A percentile compares a stretch with the other conserved stretches of the same genome.
Conservation (phyloP, 2,329 filamentous ascomycete species). For the Pseudocercospora eumusae region DNA sequence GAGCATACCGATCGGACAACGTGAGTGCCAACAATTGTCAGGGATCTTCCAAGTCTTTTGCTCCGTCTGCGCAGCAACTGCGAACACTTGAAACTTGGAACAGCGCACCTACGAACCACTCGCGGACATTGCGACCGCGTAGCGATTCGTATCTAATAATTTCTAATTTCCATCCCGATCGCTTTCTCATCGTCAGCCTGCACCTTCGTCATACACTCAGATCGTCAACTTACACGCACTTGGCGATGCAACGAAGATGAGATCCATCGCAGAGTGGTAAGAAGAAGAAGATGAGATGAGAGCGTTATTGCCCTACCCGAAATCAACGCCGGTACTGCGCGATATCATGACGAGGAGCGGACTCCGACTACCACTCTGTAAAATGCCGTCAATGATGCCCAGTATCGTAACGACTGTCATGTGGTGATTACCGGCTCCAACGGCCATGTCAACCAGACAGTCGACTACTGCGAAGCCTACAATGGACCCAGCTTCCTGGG, state of each 20-base stretch:
- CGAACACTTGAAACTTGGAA: not conserved
- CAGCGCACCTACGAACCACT: not conserved
- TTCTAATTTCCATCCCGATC: not conserved
- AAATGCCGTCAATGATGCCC: too few species aligned
- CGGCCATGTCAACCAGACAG: too few species aligned
- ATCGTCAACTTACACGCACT: not conserved
- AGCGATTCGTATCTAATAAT: not conserved
- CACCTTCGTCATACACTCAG: too few species aligned
- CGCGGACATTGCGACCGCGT: not conserved
- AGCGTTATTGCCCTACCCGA: not conserved
- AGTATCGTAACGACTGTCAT: too few species aligned
- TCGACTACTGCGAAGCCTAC: too few species aligned
- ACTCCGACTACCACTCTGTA: too few species aligned
- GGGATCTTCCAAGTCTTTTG: slow-evolving; percentile 5
- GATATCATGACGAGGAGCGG: too few species aligned
- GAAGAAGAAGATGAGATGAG: not conserved
- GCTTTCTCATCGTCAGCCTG: too few species aligned
- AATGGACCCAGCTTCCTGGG: too few species aligned
- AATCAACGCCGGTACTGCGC: not conserved
- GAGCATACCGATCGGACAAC: not conserved
- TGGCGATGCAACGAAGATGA: not conserved
- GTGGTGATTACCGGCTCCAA: too few species aligned
- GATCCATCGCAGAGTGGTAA: not conserved
- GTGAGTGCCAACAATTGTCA: slow-evolving; percentile 1
- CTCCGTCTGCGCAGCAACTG: not conserved